Percentiles rank a stretch among this genome's conserved stretches.
Evolutionary conservation across 306 rosid genomes (phyloP).

Genomic region (Trichosanthes truncata): DNA sequence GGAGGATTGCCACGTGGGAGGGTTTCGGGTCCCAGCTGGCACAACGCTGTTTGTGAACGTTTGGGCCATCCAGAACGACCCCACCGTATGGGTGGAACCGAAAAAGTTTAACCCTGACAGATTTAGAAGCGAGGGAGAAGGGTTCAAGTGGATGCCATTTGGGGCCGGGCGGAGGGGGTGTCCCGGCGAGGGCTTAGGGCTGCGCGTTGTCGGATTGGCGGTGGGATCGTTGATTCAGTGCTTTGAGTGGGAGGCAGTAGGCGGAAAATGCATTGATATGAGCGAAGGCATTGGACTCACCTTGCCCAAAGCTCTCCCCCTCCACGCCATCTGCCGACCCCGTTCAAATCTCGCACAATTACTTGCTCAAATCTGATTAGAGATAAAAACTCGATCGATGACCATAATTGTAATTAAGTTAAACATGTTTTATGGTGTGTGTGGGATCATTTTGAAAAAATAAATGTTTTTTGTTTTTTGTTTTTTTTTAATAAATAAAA

Average conservation of each 20-base stretch:
- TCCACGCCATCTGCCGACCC: not conserved
- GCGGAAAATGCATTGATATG: not conserved
- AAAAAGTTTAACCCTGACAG: not conserved
- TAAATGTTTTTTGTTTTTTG: too few relatives aligned
- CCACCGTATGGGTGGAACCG: not conserved
- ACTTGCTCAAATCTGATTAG: not conserved
- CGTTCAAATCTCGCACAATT: not conserved
- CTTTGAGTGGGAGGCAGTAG: not conserved
- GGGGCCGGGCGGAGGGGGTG: slow-evolving; percentile 1
- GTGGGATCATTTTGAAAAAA: too few relatives aligned
- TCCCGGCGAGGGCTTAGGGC: slow-evolving; percentile 5
- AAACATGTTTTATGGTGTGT: too few relatives aligned
- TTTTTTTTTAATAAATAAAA: too few relatives aligned
- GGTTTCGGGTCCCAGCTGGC: not conserved
- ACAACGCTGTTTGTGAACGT: not conserved
- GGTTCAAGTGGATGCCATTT: slow-evolving; percentile 6
- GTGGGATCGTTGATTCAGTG: not conserved
- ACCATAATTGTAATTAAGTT: too few relatives aligned
- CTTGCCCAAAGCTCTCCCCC: not conserved
- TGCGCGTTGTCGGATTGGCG: not conserved
- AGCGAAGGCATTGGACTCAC: not conserved
- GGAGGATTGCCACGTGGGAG: not conserved
- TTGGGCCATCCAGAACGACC: slow-evolving; percentile 3
- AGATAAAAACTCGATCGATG: too few relatives aligned
- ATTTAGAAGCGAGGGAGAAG: not conserved